Conservation (phyloP, 2,329 filamentous ascomycete genomes). For the Colletotrichum eleusines region DNA sequence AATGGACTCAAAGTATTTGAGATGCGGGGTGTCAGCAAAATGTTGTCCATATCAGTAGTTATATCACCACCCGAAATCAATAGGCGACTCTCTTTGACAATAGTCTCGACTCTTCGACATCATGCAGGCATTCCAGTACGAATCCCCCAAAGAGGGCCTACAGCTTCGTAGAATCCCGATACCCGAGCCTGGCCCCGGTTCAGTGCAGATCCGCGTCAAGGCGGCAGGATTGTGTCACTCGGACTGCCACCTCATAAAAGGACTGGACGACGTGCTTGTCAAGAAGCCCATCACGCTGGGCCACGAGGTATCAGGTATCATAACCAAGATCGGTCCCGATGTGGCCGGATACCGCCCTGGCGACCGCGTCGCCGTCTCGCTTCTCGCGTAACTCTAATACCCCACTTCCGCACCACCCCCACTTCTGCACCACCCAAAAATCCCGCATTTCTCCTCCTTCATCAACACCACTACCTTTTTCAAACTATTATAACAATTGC, state of each 20-base stretch:
- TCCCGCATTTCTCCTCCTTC: too few relatives aligned
- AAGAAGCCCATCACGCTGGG: conserved; percentile 28
- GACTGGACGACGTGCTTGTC: not conserved
- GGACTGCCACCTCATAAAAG: conserved; percentile 18
- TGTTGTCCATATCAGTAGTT: not conserved
- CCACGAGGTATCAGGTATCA: conserved; percentile 28
- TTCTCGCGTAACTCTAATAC: too few relatives aligned
- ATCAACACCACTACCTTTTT: too few relatives aligned
- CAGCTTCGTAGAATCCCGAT: conserved; percentile 7
- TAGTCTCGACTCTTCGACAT: not conserved
- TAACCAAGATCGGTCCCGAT: not conserved
- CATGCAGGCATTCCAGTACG: not conserved
- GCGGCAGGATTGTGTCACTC: conserved; percentile 28
- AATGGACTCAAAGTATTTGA: not conserved
- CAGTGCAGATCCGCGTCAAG: conserved; percentile 26
- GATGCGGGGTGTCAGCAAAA: not conserved
- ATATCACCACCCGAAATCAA: too few relatives aligned
- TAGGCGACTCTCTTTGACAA: not conserved
- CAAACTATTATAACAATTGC: too few relatives aligned
- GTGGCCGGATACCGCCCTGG: not conserved
- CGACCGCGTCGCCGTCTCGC: conserved; percentile 11
- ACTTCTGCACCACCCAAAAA: too few relatives aligned
- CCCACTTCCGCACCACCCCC: too few relatives aligned
- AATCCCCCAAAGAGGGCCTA: conserved; percentile 1
- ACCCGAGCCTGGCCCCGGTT: conserved; percentile 20